Conservation (phyloP, 768 basidiomycete species). For the Serendipita sp. region DNA sequence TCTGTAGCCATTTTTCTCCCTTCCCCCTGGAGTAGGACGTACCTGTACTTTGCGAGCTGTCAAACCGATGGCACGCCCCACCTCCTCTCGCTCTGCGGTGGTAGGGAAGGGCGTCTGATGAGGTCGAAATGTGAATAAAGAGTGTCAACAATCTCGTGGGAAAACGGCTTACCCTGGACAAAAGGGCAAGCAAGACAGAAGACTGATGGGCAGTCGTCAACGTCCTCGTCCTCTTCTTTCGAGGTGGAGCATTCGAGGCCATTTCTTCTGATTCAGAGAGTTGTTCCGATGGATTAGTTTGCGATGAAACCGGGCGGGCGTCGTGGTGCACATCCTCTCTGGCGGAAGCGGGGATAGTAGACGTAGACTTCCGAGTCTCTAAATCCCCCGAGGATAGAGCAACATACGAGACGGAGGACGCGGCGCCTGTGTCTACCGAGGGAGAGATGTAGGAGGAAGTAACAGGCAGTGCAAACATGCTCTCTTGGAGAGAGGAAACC, state of each 20-base stretch:
- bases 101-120: constrained; percentile 73
- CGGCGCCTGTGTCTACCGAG: no score
- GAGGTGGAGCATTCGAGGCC: background rate
- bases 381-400: background rate
- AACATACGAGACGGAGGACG: no score
- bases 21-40: constrained; percentile 17
- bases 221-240: constrained; percentile 43
- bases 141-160: background rate
- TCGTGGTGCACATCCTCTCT: no score
- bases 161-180: constrained; percentile 51
- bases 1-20: background rate
- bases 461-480: background rate
- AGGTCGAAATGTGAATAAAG: background rate
- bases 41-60: constrained; percentile 86
- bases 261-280: background rate
- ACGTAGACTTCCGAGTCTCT: background rate
- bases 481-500: background rate
- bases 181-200: constrained; percentile 67
- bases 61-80: constrained; percentile 72
- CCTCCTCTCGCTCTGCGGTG: constrained; percentile 74
- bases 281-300: no score
- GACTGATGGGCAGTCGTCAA: constrained; percentile 80
- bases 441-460: background rate
- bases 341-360: background rate
- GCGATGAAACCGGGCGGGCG: no score